Conservation (phyloP, 2,329 filamentous ascomycete species). For the Acrocalymma vagum region DNA sequence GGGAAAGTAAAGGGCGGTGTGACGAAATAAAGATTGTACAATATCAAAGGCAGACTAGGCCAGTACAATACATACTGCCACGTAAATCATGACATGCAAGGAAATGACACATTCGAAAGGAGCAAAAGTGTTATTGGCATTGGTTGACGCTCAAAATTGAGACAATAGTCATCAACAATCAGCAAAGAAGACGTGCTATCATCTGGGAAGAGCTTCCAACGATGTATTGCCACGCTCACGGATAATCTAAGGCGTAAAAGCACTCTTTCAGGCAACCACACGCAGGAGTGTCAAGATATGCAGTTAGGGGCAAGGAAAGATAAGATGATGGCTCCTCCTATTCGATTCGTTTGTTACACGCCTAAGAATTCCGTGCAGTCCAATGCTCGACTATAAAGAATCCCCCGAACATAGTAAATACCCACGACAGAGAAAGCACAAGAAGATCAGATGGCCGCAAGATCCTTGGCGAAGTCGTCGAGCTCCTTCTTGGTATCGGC, state of each 20-base stretch:
- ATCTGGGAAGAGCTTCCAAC: constrained; percentile 22
- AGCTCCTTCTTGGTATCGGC: constrained; percentile 84
- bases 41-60: background rate
- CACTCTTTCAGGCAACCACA: constrained; percentile 34
- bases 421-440: constrained; percentile 33
- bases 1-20: constrained; percentile 8
- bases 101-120: constrained; percentile 1
- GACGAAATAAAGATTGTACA: background rate
- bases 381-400: constrained; percentile 31
- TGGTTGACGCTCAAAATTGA: background rate
- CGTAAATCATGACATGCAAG: background rate
- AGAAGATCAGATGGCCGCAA: constrained; percentile 82
- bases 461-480: constrained; percentile 88
- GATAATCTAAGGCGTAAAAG: constrained; percentile 41
- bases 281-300: constrained; percentile 34
- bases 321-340: constrained; percentile 25
- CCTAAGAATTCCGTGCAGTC: constrained; percentile 20
- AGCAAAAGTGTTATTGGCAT: constrained; percentile 10
- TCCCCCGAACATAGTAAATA: constrained; percentile 39
- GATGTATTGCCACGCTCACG: constrained; percentile 41
- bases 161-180: background rate
- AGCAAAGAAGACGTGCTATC: background rate
- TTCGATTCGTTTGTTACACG: constrained; percentile 15
- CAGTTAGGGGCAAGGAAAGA: constrained; percentile 28
- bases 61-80: background rate